Percentiles rank a stretch among this genome's conserved stretches.
These are phyloP conservation scores for Teunomyces aglyptinius DNA, from an alignment of 805 yeast species.

Conservation along the genomic window DNA sequence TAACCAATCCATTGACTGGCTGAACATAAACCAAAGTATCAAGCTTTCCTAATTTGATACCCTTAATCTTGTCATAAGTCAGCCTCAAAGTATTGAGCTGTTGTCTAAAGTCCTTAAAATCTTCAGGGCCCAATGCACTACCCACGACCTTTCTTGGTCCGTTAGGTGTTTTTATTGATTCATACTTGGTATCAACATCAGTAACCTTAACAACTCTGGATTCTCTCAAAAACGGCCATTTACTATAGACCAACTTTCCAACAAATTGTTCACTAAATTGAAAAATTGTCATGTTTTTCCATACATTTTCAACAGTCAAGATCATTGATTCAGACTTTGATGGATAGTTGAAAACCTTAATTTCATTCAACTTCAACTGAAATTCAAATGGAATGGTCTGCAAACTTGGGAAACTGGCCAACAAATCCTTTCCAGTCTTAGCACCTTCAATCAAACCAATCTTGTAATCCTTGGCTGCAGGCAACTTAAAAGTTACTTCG, in stretches of 20 bases:
- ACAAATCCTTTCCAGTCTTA: conserved; percentile 60
- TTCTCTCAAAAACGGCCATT: conserved; percentile 91
- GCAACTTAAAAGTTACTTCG: conserved; percentile 56
- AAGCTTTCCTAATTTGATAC: conserved; percentile 55
- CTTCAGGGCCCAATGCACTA: conserved; percentile 41
- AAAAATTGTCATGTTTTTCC: conserved; percentile 54
- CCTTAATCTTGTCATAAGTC: conserved; percentile 52
- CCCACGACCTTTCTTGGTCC: conserved; percentile 23
- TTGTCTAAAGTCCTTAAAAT: conserved; percentile 44
- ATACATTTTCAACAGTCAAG: conserved; percentile 54
- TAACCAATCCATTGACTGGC: conserved; percentile 72
- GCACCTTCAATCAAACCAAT: conserved; percentile 68
- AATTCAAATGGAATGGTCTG: conserved; percentile 61
- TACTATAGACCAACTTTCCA: conserved; percentile 64
- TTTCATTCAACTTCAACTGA: conserved; percentile 57
- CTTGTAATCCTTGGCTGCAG: conserved; percentile 44
- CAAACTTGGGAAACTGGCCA: conserved; percentile 91
- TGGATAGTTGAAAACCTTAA: conserved; percentile 80
- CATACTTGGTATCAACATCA: conserved; percentile 54
- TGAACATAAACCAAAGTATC: conserved; percentile 66
- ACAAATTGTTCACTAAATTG: conserved; percentile 65
- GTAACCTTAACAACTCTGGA: conserved; percentile 63
- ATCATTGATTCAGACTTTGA: conserved; percentile 81
- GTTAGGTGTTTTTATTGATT: conserved; percentile 28
- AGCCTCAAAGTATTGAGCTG: conserved; percentile 38